Evolutionary conservation across 2,329 filamentous ascomycete genomes (phyloP).

Genomic region (Ascochyta viciae-villosae): DNA sequence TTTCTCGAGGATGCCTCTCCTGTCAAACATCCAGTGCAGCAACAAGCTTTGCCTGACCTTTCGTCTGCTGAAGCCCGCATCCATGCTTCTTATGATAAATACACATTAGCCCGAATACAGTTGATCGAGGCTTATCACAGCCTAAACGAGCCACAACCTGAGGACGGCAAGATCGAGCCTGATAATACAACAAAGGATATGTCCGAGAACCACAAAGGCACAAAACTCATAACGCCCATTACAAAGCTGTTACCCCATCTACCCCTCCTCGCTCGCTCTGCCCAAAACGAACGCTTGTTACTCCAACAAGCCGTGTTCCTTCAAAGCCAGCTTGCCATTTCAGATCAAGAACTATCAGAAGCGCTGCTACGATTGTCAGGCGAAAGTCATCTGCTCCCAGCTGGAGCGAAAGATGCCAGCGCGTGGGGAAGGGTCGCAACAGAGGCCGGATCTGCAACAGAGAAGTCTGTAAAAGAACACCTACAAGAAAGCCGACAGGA

Average conservation of each 20-base stretch:
- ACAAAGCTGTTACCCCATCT: conserved; percentile 42
- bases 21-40: conserved; percentile 30
- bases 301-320: conserved; percentile 46
- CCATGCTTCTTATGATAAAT: conserved; percentile 39
- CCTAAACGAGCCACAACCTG: conserved; percentile 22
- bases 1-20: conserved; percentile 45
- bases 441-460: conserved; percentile 30
- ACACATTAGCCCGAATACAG: conserved; percentile 33
- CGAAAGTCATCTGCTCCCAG: conserved; percentile 49
- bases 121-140: conserved; percentile 32
- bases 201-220: not conserved
- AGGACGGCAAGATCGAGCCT: not conserved
- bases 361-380: conserved; percentile 44
- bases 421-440: conserved; percentile 36
- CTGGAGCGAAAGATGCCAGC: conserved; percentile 35
- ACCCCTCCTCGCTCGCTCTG: conserved; percentile 32
- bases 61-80: conserved; percentile 35
- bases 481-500: conserved; percentile 35
- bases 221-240: conserved; percentile 19
- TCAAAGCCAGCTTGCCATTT: conserved; percentile 38
- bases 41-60: conserved; percentile 18
- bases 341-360: conserved; percentile 39
- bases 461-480: conserved; percentile 24
- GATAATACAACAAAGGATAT: not conserved
- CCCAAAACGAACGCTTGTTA: conserved; percentile 39